These are phyloP conservation scores for Fusarium sp. DNA, from an alignment of 2,329 filamentous ascomycete species.

Conservation along the genomic window DNA sequence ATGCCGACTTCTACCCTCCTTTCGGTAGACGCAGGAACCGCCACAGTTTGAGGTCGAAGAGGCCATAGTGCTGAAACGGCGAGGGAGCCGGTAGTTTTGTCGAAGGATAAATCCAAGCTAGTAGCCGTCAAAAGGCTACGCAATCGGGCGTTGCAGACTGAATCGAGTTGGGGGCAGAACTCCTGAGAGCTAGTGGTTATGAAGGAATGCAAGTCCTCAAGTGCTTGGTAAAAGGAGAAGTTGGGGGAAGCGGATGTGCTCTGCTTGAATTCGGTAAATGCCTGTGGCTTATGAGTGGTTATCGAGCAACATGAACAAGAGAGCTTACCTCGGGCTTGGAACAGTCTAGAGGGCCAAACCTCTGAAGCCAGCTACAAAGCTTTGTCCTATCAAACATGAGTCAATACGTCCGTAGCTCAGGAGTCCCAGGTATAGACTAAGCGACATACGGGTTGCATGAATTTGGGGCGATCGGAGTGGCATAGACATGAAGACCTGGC, in stretches of 20 bases:
- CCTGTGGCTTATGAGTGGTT: conserved; percentile 50
- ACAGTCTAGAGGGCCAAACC: conserved; percentile 71
- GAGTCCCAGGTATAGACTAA: not conserved
- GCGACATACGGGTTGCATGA: conserved; percentile 40
- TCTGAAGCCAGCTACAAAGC: conserved; percentile 69
- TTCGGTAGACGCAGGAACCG: conserved; percentile 53
- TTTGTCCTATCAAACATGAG: conserved; percentile 51
- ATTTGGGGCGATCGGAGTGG: conserved; percentile 62
- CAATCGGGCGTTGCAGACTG: conserved; percentile 62
- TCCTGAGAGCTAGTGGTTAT: conserved; percentile 62
- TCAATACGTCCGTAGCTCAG: conserved; percentile 1
- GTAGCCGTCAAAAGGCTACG: conserved; percentile 62
- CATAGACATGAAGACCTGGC: conserved; percentile 85
- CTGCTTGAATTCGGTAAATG: conserved; percentile 67
- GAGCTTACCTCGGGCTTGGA: conserved; percentile 44
- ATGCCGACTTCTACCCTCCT: conserved; percentile 84
- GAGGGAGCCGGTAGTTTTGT: conserved; percentile 72
- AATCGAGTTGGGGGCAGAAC: conserved; percentile 61
- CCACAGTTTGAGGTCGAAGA: conserved; percentile 54
- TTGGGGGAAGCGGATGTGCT: conserved; percentile 59
- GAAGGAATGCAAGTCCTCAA: conserved; percentile 68
- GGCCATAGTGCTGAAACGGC: conserved; percentile 75
- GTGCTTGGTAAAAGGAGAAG: conserved; percentile 75
- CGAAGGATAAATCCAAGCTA: conserved; percentile 81
- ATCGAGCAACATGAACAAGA: not conserved